These are phyloP conservation scores for Hortaea werneckii DNA, from an alignment of 2,329 filamentous ascomycete species.

Conservation along the genomic window DNA sequence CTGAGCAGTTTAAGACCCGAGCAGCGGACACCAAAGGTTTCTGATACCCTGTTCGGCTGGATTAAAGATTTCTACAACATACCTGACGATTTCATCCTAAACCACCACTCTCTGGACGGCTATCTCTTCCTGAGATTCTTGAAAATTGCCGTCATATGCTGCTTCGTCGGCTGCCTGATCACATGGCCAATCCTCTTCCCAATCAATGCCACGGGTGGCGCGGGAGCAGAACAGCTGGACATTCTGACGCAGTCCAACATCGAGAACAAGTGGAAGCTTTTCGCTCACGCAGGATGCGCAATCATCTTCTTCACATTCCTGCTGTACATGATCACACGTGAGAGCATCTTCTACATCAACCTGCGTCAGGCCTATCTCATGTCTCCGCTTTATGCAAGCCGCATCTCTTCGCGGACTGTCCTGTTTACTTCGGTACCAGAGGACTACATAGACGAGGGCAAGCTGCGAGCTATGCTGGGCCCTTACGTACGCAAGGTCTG, in stretches of 20 bases:
- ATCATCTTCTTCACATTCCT: constrained; percentile 83
- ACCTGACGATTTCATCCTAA: constrained; percentile 68
- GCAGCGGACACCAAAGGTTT: constrained; percentile 30
- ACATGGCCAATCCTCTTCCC: constrained; percentile 87
- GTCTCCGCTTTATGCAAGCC: constrained; percentile 71
- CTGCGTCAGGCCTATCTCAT: constrained; percentile 85
- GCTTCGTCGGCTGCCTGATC: constrained; percentile 71
- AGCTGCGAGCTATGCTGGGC: constrained; percentile 71
- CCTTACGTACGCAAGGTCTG: constrained; percentile 71
- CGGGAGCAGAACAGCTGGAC: constrained; percentile 56
- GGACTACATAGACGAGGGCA: constrained; percentile 65
- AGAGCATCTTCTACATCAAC: constrained; percentile 86
- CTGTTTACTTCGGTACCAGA: constrained; percentile 78
- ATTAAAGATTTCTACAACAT: constrained; percentile 41
- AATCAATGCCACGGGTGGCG: constrained; percentile 74
- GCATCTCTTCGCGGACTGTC: constrained; percentile 82
- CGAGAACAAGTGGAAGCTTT: constrained; percentile 57
- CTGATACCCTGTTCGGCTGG: constrained; percentile 30
- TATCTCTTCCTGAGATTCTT: constrained; percentile 86
- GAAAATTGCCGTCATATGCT: constrained; percentile 66
- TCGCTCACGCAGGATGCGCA: constrained; percentile 68
- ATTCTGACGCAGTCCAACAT: constrained; percentile 67
- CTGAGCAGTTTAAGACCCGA: constrained; percentile 32
- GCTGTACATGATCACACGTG: constrained; percentile 77
- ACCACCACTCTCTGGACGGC: constrained; percentile 84